phyloP scores from a whole-genome alignment of 1,284 basidiomycete genomes.

The Ganoderma lingzhi region DNA sequence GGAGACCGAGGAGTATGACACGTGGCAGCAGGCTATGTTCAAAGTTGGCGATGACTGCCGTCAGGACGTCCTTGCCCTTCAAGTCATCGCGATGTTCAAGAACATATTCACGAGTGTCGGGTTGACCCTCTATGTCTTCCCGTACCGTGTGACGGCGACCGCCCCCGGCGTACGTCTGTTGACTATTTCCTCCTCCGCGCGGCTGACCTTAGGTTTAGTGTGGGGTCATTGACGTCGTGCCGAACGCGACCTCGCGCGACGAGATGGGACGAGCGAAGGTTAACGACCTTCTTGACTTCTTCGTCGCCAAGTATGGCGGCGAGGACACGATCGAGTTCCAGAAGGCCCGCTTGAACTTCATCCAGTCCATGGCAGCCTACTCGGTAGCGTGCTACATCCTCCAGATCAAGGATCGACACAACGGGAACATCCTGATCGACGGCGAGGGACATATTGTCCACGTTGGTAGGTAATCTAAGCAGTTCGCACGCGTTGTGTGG shows the following conservation, averaged over 20 bases:
- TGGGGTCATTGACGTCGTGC: slow-evolving; percentile 98
- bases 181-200: neutral
- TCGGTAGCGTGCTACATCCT: slow-evolving; percentile 98
- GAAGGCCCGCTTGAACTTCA: slow-evolving; percentile 93
- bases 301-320: slow-evolving; percentile 93
- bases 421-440: slow-evolving; percentile 99
- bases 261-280: slow-evolving; percentile 99
- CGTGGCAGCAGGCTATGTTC: slow-evolving; percentile 99
- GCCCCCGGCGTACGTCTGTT: slow-evolving; percentile 84
- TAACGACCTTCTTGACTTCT: slow-evolving; percentile 95
- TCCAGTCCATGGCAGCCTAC: slow-evolving; percentile 99
- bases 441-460: slow-evolving; percentile 96
- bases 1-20: slow-evolving; percentile 78
- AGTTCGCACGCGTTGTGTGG: neutral
- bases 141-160: slow-evolving; percentile 97
- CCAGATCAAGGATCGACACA: slow-evolving; percentile 98
- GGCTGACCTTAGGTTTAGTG: slow-evolving; percentile 61
- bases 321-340: slow-evolving; percentile 93
- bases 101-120: slow-evolving; percentile 94
- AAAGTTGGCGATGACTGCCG: slow-evolving; percentile 99
- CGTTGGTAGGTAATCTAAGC: slow-evolving; percentile 67
- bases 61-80: slow-evolving; percentile 96
- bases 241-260: slow-evolving; percentile 97
- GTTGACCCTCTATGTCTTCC: slow-evolving; percentile 92
- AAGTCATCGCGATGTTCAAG: slow-evolving; percentile 99